These are phyloP conservation scores for Arxiozyma bovina DNA, from an alignment of 1,139 yeast species.

Conservation along the genomic window DNA sequence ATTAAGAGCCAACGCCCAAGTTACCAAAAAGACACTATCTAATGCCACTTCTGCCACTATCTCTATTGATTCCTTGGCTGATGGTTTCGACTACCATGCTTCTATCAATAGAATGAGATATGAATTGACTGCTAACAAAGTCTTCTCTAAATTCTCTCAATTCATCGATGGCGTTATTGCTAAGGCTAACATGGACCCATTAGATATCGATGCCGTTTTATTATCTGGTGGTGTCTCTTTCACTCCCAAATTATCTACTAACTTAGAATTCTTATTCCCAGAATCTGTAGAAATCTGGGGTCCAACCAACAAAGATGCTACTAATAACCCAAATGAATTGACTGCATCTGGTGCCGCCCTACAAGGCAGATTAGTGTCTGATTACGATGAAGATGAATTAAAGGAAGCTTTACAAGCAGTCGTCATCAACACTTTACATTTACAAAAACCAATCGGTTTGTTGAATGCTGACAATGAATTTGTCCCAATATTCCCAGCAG, in stretches of 20 bases:
- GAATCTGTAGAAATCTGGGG: conserved; percentile 70
- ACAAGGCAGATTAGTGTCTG: conserved; percentile 77
- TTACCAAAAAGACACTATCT: conserved; percentile 84
- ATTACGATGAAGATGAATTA: conserved; percentile 82
- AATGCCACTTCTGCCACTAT: conserved; percentile 84
- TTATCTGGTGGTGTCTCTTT: conserved; percentile 91
- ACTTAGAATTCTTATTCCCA: conserved; percentile 68
- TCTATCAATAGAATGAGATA: conserved; percentile 89
- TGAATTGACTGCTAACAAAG: conserved; percentile 78
- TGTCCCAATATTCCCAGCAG: conserved; percentile 65
- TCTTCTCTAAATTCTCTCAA: conserved; percentile 62
- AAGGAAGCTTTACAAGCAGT: conserved; percentile 78
- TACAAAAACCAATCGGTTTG: conserved; percentile 77
- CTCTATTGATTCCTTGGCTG: conserved; percentile 90
- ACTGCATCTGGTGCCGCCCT: conserved; percentile 93
- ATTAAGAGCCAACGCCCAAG: conserved; percentile 72
- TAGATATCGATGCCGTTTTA: conserved; percentile 85
- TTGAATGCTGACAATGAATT: conserved; percentile 66
- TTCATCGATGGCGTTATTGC: conserved; percentile 67
- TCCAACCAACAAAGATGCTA: conserved; percentile 70
- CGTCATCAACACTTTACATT: conserved; percentile 82
- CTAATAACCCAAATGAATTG: conserved; percentile 76
- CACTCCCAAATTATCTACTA: conserved; percentile 82
- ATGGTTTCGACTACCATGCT: conserved; percentile 89
- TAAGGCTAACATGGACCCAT: conserved; percentile 77